phyloP scores from a whole-genome alignment of 441 rosid species.

The Dalechampia spathulata region DNA sequence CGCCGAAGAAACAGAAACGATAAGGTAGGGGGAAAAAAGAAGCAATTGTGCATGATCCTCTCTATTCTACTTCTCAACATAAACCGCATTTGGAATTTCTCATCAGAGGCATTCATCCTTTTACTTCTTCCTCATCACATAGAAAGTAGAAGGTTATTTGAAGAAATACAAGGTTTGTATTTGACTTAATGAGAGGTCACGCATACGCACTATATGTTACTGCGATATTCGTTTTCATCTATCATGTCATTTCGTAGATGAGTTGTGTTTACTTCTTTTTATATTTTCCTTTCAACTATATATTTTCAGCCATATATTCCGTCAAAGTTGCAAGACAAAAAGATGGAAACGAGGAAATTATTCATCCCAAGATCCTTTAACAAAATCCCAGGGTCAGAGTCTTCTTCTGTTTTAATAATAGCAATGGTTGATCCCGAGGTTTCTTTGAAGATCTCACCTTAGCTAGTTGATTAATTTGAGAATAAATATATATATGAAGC shows the following conservation, averaged over 20 bases:
- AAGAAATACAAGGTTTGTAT: constrained; percentile 8
- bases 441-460: too few species aligned
- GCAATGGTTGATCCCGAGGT: background rate
- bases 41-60: constrained; percentile 35
- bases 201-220: constrained; percentile 11
- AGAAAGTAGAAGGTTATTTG: background rate
- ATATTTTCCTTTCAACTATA: background rate
- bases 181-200: constrained; percentile 29
- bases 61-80: background rate
- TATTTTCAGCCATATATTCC: constrained; percentile 12
- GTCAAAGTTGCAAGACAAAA: constrained; percentile 47
- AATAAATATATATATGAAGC: constrained; percentile 33
- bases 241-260: background rate
- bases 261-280: background rate
- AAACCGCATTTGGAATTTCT: background rate
- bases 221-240: constrained; percentile 10
- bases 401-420: constrained; percentile 11
- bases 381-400: constrained; percentile 40
- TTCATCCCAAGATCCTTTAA: constrained; percentile 53
- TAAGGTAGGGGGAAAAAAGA: constrained; percentile 15
- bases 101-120: background rate
- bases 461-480: too few species aligned
- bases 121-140: background rate
- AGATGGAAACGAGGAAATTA: constrained; percentile 43
- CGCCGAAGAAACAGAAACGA: constrained; percentile 26